Base-by-base conservation (phyloP, 805 yeast genomes). In the Metschnikowia matae region DNA sequence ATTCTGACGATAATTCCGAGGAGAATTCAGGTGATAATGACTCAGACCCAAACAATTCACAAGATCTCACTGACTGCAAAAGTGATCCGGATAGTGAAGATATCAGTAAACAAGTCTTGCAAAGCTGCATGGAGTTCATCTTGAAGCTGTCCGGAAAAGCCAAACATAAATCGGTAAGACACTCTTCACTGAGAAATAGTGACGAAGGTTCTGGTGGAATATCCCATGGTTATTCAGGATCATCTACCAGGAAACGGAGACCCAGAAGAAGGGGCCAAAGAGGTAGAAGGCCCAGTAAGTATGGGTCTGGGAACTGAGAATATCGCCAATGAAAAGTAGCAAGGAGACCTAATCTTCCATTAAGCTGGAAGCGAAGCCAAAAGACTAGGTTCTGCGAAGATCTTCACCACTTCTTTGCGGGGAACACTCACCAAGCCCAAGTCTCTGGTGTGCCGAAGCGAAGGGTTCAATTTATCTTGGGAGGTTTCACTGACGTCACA, bases 401-500 rank as follows among this genome's bases (percentile, higher is more conserved):
- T 51, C 37, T 48, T 54, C 11, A 44, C 53, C 17, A 64, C 52
- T 46, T 55, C 56, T 11, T 50, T 49, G 38, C 59, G 48, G 0
- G 68, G 68, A 5, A 64, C 59, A 48, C 68, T 64, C 40, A 63
- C 66, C 47, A 64, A 50, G 6, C 68, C 68, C 29, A 64, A 47
- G 40, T 60, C 64, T 49, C 68, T 42, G 33, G 52, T 50, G 48
- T 67, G 72, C 14, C 44, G n/a, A 13, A 49, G 54, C 3, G 53
- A 43, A 2, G 54, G 46, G 42, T 64, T 54, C 17, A 70, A 46
- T 40, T 52, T 59, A 49, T 69, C 74, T 3, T 36, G 47, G 0
- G 71, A 63, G 13, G 62, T 64, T 50, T 73, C 78, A 43, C 48
- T 58, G 6, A 65, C 69, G 48, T 70, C 64, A n/a, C 69, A 61